Evolutionary conservation across 352 stramenopile species (phyloP), one percentile per base, ranked within the genome.

Genomic region (Blastocystis sp.): DNA sequence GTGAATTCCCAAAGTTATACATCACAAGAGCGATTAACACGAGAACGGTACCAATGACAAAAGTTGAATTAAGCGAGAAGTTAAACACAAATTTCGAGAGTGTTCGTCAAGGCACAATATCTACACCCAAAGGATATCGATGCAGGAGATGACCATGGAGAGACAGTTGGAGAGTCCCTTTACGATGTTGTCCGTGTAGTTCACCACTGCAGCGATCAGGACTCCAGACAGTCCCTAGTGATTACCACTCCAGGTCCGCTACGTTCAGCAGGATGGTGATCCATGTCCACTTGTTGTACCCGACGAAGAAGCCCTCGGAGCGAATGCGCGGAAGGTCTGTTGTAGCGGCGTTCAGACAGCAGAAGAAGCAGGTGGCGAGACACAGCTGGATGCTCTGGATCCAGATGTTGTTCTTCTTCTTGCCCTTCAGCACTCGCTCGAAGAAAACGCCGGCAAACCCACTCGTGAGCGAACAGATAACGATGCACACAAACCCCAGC

Each of bases 131-230:
- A 88, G 62, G 66, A 88, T 88, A 88, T 79, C 66, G 34, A 88
- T 34, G 41, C 77, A 88, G 2, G 77, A 88, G 3, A 88, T 41
- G 9, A 88, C 77, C 55, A 96, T 96, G 54, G 91, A 94, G 61
- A 97, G 93, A 13, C 92, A 94, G 1, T 93, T 93, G 7, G 94
- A 94, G 90, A 97, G 96, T 26, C 93, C 93, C 87, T 97, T 97
- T 76, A 96, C 90, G 11, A 97, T 95, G 90, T 96, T 97, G 90
- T 97, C 94, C 8, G 94, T 93, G 89, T 97, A 96, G 87, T 96
- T 96, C 6, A 97, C 92, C 2, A 97, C 94, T 5, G 95, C 92
- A 15, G 94, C 94, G 29, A 97, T 88, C 5, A 88, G 18, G n/a
- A 88, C 66, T 29, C 77, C 77, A n/a, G 77, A 88, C 26, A 76